phyloP scores from a whole-genome alignment of 331 rosid species.

The Acacia pycnantha region DNA sequence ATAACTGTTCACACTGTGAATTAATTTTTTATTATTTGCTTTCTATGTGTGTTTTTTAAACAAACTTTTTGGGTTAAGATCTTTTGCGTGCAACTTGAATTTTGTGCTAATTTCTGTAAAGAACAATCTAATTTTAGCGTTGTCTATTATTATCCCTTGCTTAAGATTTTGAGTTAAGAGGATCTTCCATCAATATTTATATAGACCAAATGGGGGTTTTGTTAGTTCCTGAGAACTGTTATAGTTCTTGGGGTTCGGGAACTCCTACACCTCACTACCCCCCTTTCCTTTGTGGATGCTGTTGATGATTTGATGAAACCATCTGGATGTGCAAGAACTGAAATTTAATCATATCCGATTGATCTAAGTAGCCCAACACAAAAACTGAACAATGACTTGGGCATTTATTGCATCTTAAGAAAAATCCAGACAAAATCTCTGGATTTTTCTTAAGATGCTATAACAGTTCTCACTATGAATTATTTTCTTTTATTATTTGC shows the following conservation, averaged over 20 bases:
- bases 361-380: not conserved
- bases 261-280: conserved; percentile 29
- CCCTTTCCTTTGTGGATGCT: not conserved
- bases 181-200: conserved; percentile 37
- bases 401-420: no score
- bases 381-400: not conserved
- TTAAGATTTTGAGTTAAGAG: conserved; percentile 26
- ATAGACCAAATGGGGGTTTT: conserved; percentile 32
- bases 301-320: not conserved
- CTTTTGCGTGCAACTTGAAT: not conserved
- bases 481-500: not conserved
- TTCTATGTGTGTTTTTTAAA: not conserved
- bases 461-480: not conserved
- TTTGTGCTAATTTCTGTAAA: not conserved
- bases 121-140: conserved; percentile 17
- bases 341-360: not conserved
- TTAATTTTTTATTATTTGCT: not conserved
- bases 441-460: no score
- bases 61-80: not conserved
- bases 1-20: not conserved
- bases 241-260: conserved; percentile 46
- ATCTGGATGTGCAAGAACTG: not conserved
- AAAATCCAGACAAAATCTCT: no score
- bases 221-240: conserved; percentile 37
- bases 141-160: conserved; percentile 10